Percentiles rank a stretch among this genome's conserved stretches.
phyloP scores from a whole-genome alignment of 805 yeast species.

The Ogataea paraovalis region DNA sequence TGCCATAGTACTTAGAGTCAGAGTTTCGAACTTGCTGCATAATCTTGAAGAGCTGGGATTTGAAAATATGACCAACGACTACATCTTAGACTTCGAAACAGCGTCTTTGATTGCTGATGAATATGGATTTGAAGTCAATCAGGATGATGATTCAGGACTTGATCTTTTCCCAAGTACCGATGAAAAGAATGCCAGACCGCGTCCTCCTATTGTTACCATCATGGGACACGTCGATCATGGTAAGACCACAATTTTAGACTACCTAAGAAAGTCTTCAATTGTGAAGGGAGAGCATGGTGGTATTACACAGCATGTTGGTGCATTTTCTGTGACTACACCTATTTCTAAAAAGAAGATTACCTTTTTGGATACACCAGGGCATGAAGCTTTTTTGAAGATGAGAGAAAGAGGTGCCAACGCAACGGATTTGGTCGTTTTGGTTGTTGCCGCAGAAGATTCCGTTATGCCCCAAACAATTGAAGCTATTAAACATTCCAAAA shows the following conservation, averaged over 20 bases:
- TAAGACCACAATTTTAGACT: conserved; percentile 89
- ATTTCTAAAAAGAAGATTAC: conserved; percentile 72
- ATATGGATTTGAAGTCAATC: conserved; percentile 63
- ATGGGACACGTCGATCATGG: conserved; percentile 99
- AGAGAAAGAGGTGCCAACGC: conserved; percentile 93
- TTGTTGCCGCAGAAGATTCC: conserved; percentile 96
- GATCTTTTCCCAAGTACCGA: conserved; percentile 56
- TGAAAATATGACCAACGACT: conserved; percentile 64
- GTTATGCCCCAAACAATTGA: conserved; percentile 97
- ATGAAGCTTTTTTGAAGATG: conserved; percentile 94
- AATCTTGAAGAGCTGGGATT: conserved; percentile 70
- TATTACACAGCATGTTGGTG: conserved; percentile 97
- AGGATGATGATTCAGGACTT: conserved; percentile 54
- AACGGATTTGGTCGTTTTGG: conserved; percentile 88
- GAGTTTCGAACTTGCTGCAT: conserved; percentile 54
- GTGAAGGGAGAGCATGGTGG: conserved; percentile 91
- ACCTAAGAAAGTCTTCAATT: conserved; percentile 76
- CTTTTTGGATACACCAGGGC: conserved; percentile 96
- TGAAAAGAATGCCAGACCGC: conserved; percentile 44
- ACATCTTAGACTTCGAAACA: conserved; percentile 80
- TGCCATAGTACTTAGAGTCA: conserved; percentile 64
- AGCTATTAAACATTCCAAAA: conserved; percentile 88
- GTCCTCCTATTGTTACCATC: conserved; percentile 94
- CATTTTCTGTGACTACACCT: conserved; percentile 84
- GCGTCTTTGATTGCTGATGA: conserved; percentile 88